These are phyloP conservation scores for Eryngium alpinum DNA, from an alignment of 140 eudicot species.

Conservation along the genomic window DNA sequence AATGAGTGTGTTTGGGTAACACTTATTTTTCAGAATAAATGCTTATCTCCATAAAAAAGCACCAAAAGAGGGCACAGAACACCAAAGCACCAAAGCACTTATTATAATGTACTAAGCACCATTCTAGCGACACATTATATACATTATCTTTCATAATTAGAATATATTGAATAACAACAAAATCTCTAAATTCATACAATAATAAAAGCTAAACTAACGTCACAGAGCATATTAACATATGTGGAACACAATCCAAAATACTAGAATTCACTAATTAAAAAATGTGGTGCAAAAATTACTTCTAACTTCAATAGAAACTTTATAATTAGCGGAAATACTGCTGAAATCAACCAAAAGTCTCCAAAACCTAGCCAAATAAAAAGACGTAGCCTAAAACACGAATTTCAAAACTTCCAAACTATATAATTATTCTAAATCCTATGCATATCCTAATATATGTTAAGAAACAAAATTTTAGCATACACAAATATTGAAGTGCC, in stretches of 20 bases:
- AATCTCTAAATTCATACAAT: slow-evolving; percentile 5
- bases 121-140: slow-evolving; percentile 23
- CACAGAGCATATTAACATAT: not conserved
- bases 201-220: slow-evolving; percentile 10
- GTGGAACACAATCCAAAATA: not conserved
- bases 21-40: too few relatives aligned
- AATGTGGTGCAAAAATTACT: not conserved
- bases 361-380: slow-evolving; percentile 20
- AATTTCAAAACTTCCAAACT: too few relatives aligned
- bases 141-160: slow-evolving; percentile 24
- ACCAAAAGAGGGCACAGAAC: too few relatives aligned
- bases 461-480: too few relatives aligned
- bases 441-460: too few relatives aligned
- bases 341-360: slow-evolving; percentile 22
- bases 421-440: too few relatives aligned
- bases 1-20: too few relatives aligned
- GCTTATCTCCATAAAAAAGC: too few relatives aligned
- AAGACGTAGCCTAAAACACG: slow-evolving; percentile 1
- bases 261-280: not conserved
- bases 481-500: too few relatives aligned
- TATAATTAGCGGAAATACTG: slow-evolving; percentile 13
- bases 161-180: slow-evolving; percentile 11
- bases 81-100: not conserved
- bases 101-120: slow-evolving; percentile 30
- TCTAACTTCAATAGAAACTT: not conserved